These are phyloP conservation scores for Platanthera guangdongensis DNA, from an alignment of 106 monocot species.

Conservation along the genomic window DNA sequence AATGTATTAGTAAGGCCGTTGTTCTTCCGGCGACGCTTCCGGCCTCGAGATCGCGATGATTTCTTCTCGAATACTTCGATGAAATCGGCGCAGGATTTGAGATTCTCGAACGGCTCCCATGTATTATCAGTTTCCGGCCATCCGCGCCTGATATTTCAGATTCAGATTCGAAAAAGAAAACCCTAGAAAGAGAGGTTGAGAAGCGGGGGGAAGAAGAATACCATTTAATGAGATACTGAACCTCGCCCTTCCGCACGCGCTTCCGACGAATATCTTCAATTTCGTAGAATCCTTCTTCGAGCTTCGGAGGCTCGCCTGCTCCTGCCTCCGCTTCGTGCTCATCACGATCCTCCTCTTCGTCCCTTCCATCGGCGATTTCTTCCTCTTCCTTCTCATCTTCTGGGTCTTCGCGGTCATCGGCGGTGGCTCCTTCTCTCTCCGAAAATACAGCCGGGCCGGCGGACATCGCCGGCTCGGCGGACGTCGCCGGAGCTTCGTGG, in stretches of 20 bases:
- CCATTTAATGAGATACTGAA: slow-evolving; percentile 87
- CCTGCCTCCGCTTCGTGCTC: background rate
- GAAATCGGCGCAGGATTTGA: slow-evolving; percentile 59
- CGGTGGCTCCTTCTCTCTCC: background rate
- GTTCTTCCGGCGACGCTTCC: slow-evolving; percentile 56
- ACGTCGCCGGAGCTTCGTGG: background rate
- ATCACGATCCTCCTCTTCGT: background rate
- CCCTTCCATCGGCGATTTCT: background rate
- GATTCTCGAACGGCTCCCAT: slow-evolving; percentile 86
- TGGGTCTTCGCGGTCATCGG: background rate
- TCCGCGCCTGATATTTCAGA: slow-evolving; percentile 49
- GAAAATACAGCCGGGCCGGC: background rate
- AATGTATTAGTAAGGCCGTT: background rate
- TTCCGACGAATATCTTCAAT: slow-evolving; percentile 75
- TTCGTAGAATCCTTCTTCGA: slow-evolving; percentile 73
- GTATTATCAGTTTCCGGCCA: slow-evolving; percentile 97
- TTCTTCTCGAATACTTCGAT: slow-evolving; percentile 71
- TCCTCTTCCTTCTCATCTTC: background rate
- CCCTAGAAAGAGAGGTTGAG: background rate
- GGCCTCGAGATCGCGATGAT: slow-evolving; percentile 17
- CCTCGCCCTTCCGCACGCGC: slow-evolving; percentile 53
- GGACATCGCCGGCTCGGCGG: background rate
- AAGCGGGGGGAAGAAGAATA: background rate
- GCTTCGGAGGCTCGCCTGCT: slow-evolving; percentile 24
- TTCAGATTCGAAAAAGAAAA: background rate